Base-by-base conservation (phyloP, 1,284 basidiomycete species). In the Wolfiporia cocos region DNA sequence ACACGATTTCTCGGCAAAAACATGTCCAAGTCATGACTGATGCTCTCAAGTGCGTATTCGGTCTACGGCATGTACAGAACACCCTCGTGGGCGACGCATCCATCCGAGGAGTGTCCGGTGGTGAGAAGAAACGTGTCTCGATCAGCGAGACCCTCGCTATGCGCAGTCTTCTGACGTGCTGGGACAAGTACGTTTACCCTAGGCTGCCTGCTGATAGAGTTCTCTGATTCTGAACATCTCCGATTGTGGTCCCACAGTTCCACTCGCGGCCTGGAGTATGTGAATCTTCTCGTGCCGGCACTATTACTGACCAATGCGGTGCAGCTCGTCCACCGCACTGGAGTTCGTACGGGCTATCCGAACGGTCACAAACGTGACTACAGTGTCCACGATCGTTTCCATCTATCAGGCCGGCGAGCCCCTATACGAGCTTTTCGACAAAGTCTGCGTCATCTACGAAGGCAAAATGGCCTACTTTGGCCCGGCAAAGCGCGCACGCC, bases 91-190 rank as follows among this genome's bases (percentile, higher is more conserved):
- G 90, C 4, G 76, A 90, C 61, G 81, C 79, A 3, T 70, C 74
- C 4, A 68, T 89, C 3, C 68, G 86, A 14, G 90, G 89, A 35
- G 76, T 92, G 2, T 81, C 78, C 23, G 90, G 88, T 21, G 90
- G 91, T 12, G 82, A 89, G 66, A 80, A 81, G 61, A 84, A 86
- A 61, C 74, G 87, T 23, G 85, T 89, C 1, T 83, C 79, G 0
- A 83, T 90, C 50, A 71, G 76, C 9, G 87, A 90, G 60, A 69
- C 74, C 5, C 61, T 89, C 37, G 74, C 77, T 0, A 70, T 73
- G 18, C 65, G 78, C 28, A 69, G 72, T 37, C 69, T 71, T 26
- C 66, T 89, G 28, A 71, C 70, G 26, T 66, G 71, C 17, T 89
- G 85, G 85, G 86, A 89, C 60, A 86, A 86, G 75, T 79, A 43